Evolutionary conservation across 192 early-diverging fungal genomes (phyloP).

Genomic region (Paraglomus brasilianum): DNA sequence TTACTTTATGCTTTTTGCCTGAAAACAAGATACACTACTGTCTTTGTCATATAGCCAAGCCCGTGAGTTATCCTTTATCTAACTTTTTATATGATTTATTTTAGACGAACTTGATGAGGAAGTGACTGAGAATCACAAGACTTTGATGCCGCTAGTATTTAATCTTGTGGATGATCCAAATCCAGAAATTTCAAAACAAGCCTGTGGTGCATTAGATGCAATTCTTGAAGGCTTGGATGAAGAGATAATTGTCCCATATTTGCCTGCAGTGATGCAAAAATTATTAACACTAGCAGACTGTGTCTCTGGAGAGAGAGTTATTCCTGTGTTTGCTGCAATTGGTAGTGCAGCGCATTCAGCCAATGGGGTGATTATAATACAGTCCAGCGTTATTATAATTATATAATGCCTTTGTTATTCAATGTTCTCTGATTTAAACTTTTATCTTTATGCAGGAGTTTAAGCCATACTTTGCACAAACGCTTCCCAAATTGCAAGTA

Average conservation of each 20-base stretch:
- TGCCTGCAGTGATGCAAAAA: slow-evolving; percentile 81
- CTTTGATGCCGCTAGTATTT: slow-evolving; percentile 83
- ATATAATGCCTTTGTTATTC: not conserved
- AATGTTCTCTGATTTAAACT: not conserved
- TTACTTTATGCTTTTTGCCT: not conserved
- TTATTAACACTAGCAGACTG: slow-evolving; percentile 73
- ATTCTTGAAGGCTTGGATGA: slow-evolving; percentile 84
- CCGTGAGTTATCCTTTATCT: slow-evolving; percentile 14
- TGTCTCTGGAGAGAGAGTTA: slow-evolving; percentile 66
- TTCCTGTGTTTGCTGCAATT: slow-evolving; percentile 78
- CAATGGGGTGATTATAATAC: slow-evolving; percentile 47
- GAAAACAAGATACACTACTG: not conserved
- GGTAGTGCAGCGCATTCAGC: slow-evolving; percentile 91
- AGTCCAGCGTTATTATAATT: slow-evolving; percentile 2
- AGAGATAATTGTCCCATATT: slow-evolving; percentile 70
- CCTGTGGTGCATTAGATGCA: slow-evolving; percentile 84
- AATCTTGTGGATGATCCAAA: slow-evolving; percentile 77
- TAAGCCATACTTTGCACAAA: slow-evolving; percentile 73
- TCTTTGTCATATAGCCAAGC: slow-evolving; percentile 8
- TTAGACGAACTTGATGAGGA: slow-evolving; percentile 78
- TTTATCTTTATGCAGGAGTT: slow-evolving; percentile 42
- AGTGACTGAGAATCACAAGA: slow-evolving; percentile 76
- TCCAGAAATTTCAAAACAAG: slow-evolving; percentile 71
- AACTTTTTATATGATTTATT: not conserved
- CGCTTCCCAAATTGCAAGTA: slow-evolving; percentile 65